Percentiles rank a stretch among this genome's conserved stretches.
phyloP scores from a whole-genome alignment of 495 filamentous ascomycete species.

The Chaetomium tenue region DNA sequence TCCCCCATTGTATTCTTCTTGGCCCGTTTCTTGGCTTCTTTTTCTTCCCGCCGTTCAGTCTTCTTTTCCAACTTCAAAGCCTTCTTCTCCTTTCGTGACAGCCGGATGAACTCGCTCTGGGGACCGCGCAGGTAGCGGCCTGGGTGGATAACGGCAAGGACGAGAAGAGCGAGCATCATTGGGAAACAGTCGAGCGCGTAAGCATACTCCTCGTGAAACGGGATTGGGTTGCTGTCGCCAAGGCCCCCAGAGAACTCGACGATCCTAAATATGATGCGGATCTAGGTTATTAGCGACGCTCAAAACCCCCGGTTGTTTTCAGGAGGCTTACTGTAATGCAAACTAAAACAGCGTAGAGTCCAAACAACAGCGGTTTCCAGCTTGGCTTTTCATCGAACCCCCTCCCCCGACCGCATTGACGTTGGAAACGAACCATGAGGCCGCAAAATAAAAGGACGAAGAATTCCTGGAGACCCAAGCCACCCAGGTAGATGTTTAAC shows the following conservation, averaged over 20 bases:
- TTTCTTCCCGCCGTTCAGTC: slow-evolving; percentile 5
- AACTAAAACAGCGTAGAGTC: slow-evolving; percentile 50
- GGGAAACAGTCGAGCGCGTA: slow-evolving; percentile 59
- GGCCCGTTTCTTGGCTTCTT: slow-evolving; percentile 10
- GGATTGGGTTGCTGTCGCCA: slow-evolving; percentile 41
- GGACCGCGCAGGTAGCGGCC: slow-evolving; percentile 52
- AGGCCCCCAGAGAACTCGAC: slow-evolving; percentile 52
- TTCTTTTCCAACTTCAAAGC: slow-evolving; percentile 34
- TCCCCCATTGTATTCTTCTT: slow-evolving; percentile 1
- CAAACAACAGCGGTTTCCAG: slow-evolving; percentile 50
- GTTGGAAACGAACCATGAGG: slow-evolving; percentile 51
- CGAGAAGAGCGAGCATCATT: slow-evolving; percentile 52
- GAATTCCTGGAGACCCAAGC: slow-evolving; percentile 58
- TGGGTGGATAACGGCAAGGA: slow-evolving; percentile 53
- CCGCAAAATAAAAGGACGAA: slow-evolving; percentile 57
- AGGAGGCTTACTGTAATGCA: slow-evolving; percentile 51
- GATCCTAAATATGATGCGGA: slow-evolving; percentile 61
- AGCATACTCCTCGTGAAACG: slow-evolving; percentile 53
- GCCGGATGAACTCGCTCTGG: slow-evolving; percentile 38
- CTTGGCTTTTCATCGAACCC: slow-evolving; percentile 22
- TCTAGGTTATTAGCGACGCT: slow-evolving; percentile 23
- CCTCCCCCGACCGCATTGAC: slow-evolving; percentile 28
- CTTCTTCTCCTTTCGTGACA: slow-evolving; percentile 40
- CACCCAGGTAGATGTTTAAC: slow-evolving; percentile 59
- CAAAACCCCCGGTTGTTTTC: not conserved